These are phyloP conservation scores for Mucor piriformis DNA, from an alignment of 371 early-diverging fungal species.

Conservation along the genomic window DNA sequence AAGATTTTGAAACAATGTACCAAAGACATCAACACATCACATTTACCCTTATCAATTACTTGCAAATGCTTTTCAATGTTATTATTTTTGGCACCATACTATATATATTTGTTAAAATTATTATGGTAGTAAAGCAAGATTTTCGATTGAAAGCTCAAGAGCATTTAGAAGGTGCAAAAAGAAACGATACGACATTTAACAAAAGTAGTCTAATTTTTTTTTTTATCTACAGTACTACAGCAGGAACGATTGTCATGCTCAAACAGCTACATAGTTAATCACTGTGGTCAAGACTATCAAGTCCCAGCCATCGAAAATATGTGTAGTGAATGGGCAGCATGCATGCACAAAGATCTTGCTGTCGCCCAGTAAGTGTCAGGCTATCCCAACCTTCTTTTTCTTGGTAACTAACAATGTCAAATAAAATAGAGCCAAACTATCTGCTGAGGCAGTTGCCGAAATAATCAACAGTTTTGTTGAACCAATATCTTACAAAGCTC, in stretches of 20 bases:
- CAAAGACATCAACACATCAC: slow-evolving; percentile 28
- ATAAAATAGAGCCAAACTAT: slow-evolving; percentile 58
- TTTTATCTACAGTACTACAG: slow-evolving; percentile 42
- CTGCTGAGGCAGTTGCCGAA: slow-evolving; percentile 82
- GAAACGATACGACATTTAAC: not conserved
- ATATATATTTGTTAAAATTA: slow-evolving; percentile 59
- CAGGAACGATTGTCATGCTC: slow-evolving; percentile 70
- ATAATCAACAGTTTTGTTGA: slow-evolving; percentile 81
- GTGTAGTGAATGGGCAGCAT: slow-evolving; percentile 81
- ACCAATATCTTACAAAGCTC: slow-evolving; percentile 79
- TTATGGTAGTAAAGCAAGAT: slow-evolving; percentile 69
- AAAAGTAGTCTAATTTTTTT: not conserved
- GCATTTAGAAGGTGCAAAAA: slow-evolving; percentile 53
- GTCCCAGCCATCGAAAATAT: slow-evolving; percentile 79
- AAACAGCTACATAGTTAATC: slow-evolving; percentile 74
- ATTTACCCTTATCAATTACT: slow-evolving; percentile 45
- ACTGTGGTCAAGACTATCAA: slow-evolving; percentile 69
- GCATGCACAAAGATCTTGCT: slow-evolving; percentile 74
- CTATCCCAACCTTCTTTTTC: not conserved
- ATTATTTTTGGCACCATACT: slow-evolving; percentile 56
- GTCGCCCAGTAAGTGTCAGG: slow-evolving; percentile 54
- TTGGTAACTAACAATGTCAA: not conserved
- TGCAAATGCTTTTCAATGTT: slow-evolving; percentile 65
- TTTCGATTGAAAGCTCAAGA: slow-evolving; percentile 70
- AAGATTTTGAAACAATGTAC: slow-evolving; percentile 8